Percentiles rank a stretch among this genome's conserved stretches.
Conservation (phyloP, 2,329 filamentous ascomycete genomes). For the Talaromyces atroroseus region DNA sequence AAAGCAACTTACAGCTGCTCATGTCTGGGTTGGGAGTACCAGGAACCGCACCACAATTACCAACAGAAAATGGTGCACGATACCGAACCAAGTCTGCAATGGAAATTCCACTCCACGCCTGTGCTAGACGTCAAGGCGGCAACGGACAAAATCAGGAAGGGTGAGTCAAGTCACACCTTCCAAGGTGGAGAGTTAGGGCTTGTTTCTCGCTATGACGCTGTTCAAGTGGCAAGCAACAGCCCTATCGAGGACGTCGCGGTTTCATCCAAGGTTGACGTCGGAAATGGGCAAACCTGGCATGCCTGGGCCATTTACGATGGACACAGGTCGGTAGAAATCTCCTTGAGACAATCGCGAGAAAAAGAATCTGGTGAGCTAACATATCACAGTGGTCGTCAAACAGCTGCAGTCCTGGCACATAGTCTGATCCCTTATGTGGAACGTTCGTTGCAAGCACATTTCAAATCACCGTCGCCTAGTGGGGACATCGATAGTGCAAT, state of each 20-base stretch:
- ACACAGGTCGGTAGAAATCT: neutral
- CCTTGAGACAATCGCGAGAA: neutral
- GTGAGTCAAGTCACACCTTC: neutral
- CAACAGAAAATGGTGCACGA: neutral
- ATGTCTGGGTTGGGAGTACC: no score
- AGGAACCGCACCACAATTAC: neutral
- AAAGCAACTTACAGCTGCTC: no score
- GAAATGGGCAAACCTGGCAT: neutral
- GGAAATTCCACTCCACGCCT: neutral
- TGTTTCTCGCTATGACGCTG: neutral
- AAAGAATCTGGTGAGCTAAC: neutral
- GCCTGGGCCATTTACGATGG: neutral
- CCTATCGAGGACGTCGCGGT: neutral
- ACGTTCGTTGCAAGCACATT: neutral
- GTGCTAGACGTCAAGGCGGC: neutral
- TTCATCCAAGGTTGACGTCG: neutral
- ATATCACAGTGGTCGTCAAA: neutral
- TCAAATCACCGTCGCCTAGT: neutral
- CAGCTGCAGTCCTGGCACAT: neutral
- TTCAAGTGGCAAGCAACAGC: neutral
- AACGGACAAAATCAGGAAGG: neutral
- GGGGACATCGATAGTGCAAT: neutral
- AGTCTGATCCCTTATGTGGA: neutral
- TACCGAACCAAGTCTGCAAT: neutral
- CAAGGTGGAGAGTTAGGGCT: neutral